Evolutionary conservation across 1,284 basidiomycete genomes (phyloP), one percentile per base, ranked within the genome.

Genomic region (Apiotrichum gamsii): DNA sequence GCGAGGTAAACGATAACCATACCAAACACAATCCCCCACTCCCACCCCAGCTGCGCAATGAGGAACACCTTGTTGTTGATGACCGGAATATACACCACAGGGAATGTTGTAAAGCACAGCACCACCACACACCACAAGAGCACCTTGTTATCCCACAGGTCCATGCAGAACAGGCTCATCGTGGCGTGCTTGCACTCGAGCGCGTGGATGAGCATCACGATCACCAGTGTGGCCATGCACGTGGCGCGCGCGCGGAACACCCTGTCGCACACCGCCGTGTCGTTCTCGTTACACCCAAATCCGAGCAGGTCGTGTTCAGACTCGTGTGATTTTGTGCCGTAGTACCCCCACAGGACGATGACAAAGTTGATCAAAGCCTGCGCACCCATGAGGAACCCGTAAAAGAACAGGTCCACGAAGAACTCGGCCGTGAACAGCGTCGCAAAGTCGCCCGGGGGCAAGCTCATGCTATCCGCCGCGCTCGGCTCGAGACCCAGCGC

Each of bases 361-460:
- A 52, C 74, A 59, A 80, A 80, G 62, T 73, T 77, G 51, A 71
- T 64, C 23, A 83, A 66, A 45, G 75, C 76, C 15, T 78, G 74
- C 0, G 73, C 76, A 4, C 80, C 81, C 73, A 84, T 83, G 49
- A 80, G 65, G 43, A 83, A 57, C 3, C 83, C 83, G 66, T 85
- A 85, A 29, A 79, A 76, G 33, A 80, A 46, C 43, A 80, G 76
- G 60, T 84, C 83, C 45, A 78, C 55, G 52, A 78, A 77, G 63
- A 70, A 72, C 59, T 72, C 72, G 62, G 72, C 69, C 8, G 77
- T 77, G 60, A 82, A 81, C 45, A 81, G 75, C 21, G 71, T 73
- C 49, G 77, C 76, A 61, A 76, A 73, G 9, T 73, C 69, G 36
- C 74, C 72, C 0, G 81, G 82, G 1, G 76, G 76, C 47, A 74